phyloP scores from a whole-genome alignment of 805 yeast genomes.

The Wickerhamiella nectarea region DNA sequence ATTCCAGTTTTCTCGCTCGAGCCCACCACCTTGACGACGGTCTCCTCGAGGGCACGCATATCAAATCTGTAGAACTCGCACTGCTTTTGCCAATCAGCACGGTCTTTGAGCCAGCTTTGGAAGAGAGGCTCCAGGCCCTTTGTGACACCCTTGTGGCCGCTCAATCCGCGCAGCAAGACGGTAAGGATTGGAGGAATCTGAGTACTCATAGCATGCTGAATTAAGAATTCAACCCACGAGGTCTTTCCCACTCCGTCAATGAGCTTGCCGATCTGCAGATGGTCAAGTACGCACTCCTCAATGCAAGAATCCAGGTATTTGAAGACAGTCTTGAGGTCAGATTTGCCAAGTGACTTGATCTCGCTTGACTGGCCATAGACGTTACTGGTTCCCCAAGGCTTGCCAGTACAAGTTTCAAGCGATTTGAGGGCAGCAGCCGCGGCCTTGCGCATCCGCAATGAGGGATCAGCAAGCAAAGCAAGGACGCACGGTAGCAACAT shows the following conservation, averaged over 20 bases:
- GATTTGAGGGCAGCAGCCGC: constrained; percentile 19
- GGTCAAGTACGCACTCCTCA: constrained; percentile 38
- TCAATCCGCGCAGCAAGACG: constrained; percentile 35
- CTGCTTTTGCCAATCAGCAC: constrained; percentile 33
- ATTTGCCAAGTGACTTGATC: constrained; percentile 31
- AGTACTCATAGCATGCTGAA: constrained; percentile 24
- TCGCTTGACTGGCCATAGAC: constrained; percentile 38
- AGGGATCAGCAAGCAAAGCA: constrained; percentile 24
- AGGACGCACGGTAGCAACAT: constrained; percentile 25
- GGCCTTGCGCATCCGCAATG: constrained; percentile 24
- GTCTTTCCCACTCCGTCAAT: constrained; percentile 25
- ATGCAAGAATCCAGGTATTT: constrained; percentile 27
- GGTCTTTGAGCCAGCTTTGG: constrained; percentile 33
- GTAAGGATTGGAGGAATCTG: constrained; percentile 45
- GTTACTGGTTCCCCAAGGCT: constrained; percentile 25
- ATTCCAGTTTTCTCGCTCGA: constrained; percentile 51
- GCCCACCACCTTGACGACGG: constrained; percentile 46
- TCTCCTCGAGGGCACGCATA: constrained; percentile 41
- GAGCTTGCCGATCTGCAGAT: constrained; percentile 27
- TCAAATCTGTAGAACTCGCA: constrained; percentile 39
- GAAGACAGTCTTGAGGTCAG: constrained; percentile 42
- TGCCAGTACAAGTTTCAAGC: constrained; percentile 8
- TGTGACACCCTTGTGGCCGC: constrained; percentile 27
- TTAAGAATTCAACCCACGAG: constrained; percentile 20
- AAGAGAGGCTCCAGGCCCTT: constrained; percentile 34